phyloP scores from a whole-genome alignment of 2,329 filamentous ascomycete species.

The Paecilomyces sp. region DNA sequence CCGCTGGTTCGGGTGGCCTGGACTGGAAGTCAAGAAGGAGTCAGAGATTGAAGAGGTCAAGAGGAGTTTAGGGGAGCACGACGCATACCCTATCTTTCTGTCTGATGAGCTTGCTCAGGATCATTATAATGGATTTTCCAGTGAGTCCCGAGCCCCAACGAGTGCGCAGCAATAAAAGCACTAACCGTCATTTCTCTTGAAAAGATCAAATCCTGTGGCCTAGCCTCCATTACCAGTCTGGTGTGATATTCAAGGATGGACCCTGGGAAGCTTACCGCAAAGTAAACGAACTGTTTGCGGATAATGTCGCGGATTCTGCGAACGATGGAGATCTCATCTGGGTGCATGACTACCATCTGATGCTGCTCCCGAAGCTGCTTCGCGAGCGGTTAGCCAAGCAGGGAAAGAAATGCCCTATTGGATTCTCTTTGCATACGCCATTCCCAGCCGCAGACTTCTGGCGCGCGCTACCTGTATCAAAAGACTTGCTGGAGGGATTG shows the following conservation, averaged over 20 bases:
- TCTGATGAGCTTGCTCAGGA: slow-evolving; percentile 79
- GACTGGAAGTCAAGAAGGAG: slow-evolving; percentile 72
- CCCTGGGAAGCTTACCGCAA: slow-evolving; percentile 83
- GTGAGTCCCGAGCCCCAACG: slow-evolving; percentile 43
- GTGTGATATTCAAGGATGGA: slow-evolving; percentile 86
- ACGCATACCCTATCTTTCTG: slow-evolving; percentile 79
- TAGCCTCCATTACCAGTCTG: slow-evolving; percentile 92
- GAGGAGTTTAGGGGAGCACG: slow-evolving; percentile 67
- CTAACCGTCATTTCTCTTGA: background rate
- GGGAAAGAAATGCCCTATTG: slow-evolving; percentile 79
- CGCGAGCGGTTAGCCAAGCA: slow-evolving; percentile 63
- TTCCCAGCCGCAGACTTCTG: slow-evolving; percentile 93
- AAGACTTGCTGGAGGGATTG: slow-evolving; percentile 72
- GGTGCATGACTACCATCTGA: slow-evolving; percentile 95
- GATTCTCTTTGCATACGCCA: slow-evolving; percentile 91
- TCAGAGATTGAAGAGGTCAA: slow-evolving; percentile 61
- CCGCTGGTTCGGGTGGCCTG: slow-evolving; percentile 96
- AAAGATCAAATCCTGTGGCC: slow-evolving; percentile 92
- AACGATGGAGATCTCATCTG: slow-evolving; percentile 84
- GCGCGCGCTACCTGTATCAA: slow-evolving; percentile 79
- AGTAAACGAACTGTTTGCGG: slow-evolving; percentile 83
- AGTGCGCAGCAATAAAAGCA: slow-evolving; percentile 53
- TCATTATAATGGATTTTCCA: slow-evolving; percentile 96
- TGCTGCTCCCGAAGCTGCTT: slow-evolving; percentile 87
- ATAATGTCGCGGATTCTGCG: slow-evolving; percentile 71